Base-by-base conservation (phyloP, 2,329 filamentous ascomycete genomes). In the Tolypocladium tundrense region DNA sequence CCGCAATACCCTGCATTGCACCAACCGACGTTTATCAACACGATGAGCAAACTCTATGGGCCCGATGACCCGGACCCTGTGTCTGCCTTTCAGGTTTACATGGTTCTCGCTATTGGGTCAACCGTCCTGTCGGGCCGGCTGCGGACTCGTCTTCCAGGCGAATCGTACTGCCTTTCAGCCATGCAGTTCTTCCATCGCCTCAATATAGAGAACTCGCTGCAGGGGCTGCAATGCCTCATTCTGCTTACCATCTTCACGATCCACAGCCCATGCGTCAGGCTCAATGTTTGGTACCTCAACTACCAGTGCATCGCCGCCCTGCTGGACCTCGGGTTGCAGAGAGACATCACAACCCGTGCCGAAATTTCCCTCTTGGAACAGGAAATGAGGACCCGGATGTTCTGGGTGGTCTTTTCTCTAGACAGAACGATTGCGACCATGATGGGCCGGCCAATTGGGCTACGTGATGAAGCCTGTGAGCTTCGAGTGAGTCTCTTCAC, bases 241-340 rank as follows among this genome's bases (percentile, higher is more conserved):
- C 58, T 79, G 0, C 64, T 79, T 2, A 66, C 78, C 35, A 70
- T 82, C 0, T 81, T 81, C 55, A 77, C 79, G 0, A 69, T 82
- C 14, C 75, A 81, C 41, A 81, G 75, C 59, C 76, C 79, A 0
- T 76, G 72, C 1, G 74, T 78, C 54, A 68, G 73, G 0, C 63
- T 82, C 2, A 82, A 80, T 57, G 69, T 79, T 0, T 83, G 80
- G 80, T 79, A 79, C 56, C 66, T 82, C 1, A 80, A 82, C 56
- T 82, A 82, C 56, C 79, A 82, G 59, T 81, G 79, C 43, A 69
- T 82, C 11, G 79, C 79, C 1, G 71, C 75, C 0, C 67, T 80
- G 0, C 67, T 82, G 3, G 80, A 82, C 51, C 63, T 82, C 1
- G 80, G 79, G 0, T 65, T 82, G 0, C 80, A 83, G 57, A 71